Base-by-base conservation (phyloP, 2,329 filamentous ascomycete genomes). In the Dactylellina leptospora region DNA sequence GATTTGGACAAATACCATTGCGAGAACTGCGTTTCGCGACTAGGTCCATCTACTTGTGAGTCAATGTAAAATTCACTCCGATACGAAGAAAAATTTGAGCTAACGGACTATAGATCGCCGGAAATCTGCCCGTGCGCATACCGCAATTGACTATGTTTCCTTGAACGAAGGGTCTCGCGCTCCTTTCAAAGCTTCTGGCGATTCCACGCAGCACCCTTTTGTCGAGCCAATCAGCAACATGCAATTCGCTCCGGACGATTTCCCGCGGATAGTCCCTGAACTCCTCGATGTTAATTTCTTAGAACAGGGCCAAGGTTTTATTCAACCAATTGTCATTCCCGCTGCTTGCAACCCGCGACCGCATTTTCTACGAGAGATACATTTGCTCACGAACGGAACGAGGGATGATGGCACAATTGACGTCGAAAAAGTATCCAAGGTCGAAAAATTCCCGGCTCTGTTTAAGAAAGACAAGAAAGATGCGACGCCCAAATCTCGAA, bases 1-100 rank as follows among this genome's bases (percentile, higher is more conserved):
- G 85, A 85, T 58, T 85, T 90, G 45, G 87, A 89, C 80, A 89
- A 89, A 77, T 90, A 85, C 77, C 87, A 88, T 76, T 90, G 87
- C 78, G 80, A 80, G 55, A 78, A 80, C 58, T 90, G 87, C 77
- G 85, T 86, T 73, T 83, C 85, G 20, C 79, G 82, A 10, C 83
- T 86, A 78, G 87, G 87, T 18, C 83, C 84, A 75, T 89, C 87
- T 22, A 90, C 87, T 0, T 88, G 76, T 77, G 72, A 76, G 75
- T 81, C 81, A 76, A 77, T 78, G 48, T 23, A 38, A 5, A 23
- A 13, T 73, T n/a, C n/a, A n/a, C n/a, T n/a, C n/a, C n/a, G n/a
- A n/a, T n/a, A n/a, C n/a, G n/a, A n/a, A n/a, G n/a, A n/a, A n/a
- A n/a, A n/a, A n/a, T n/a, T n/a, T n/a, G n/a, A n/a, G 59, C 84